phyloP scores from a whole-genome alignment of 768 basidiomycete genomes.

The Suillus spraguei region DNA sequence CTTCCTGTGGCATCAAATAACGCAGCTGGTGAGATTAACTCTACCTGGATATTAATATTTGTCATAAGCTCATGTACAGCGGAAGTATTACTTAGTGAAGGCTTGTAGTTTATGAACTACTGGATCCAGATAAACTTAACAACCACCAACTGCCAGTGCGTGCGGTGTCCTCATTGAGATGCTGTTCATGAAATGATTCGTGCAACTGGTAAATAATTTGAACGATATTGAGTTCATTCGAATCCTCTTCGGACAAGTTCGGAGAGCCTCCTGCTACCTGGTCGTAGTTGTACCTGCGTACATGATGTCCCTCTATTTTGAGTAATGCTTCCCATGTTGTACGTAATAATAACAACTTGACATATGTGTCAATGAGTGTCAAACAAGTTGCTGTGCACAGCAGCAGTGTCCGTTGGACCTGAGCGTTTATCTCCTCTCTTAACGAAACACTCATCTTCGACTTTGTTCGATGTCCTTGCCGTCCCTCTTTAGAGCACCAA shows the following conservation, averaged over 20 bases:
- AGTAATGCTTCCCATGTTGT: neutral
- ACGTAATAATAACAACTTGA: neutral
- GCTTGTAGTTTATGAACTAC: neutral
- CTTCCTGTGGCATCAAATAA: neutral
- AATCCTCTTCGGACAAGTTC: no score
- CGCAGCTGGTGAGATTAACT: neutral
- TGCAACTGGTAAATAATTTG: no score
- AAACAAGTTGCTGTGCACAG: constrained; percentile 1
- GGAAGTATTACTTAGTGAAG: neutral
- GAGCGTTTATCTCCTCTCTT: constrained; percentile 9
- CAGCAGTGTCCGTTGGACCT: neutral
- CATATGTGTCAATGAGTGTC: neutral
- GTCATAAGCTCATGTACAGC: neutral
- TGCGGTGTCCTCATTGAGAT: neutral
- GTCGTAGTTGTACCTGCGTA: neutral
- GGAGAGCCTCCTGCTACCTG: neutral
- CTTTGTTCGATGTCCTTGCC: constrained; percentile 11
- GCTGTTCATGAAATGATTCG: neutral
- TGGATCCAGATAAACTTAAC: neutral
- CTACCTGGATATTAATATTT: neutral
- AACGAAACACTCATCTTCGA: constrained; percentile 3
- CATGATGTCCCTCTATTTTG: neutral
- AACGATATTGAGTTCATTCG: no score
- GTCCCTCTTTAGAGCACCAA: constrained; percentile 6
- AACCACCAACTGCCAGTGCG: neutral